Evolutionary conservation across 108 stramenopile species (phyloP).

Genomic region (Thalassiosira profunda): DNA sequence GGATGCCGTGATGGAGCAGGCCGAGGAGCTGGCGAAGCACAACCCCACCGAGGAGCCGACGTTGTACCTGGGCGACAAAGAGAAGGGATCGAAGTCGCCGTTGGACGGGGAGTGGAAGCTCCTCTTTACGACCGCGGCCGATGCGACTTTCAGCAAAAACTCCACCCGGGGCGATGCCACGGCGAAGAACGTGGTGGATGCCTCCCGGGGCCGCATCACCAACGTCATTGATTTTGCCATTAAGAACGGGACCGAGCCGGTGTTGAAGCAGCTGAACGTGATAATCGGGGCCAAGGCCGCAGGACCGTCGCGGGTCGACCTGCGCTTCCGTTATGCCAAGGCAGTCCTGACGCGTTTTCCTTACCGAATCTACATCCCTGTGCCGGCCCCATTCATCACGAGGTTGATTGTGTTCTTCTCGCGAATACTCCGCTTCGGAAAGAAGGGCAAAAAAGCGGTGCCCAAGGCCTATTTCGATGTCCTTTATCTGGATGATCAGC

Average conservation of each 20-base stretch:
- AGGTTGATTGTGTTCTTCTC: slow-evolving; percentile 37
- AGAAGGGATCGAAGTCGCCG: slow-evolving; percentile 11
- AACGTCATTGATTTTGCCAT: slow-evolving; percentile 37
- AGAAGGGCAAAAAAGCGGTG: slow-evolving; percentile 10
- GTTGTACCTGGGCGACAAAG: slow-evolving; percentile 18
- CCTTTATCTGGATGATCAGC: slow-evolving; percentile 31
- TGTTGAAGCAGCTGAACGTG: slow-evolving; percentile 16
- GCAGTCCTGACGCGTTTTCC: slow-evolving; percentile 44
- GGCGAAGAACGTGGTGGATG: slow-evolving; percentile 45
- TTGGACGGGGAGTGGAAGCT: slow-evolving; percentile 65
- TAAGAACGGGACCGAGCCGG: not conserved
- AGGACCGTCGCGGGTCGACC: slow-evolving; percentile 31
- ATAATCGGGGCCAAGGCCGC: slow-evolving; percentile 22
- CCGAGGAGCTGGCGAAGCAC: slow-evolving; percentile 5
- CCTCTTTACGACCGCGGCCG: slow-evolving; percentile 69
- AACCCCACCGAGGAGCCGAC: slow-evolving; percentile 19
- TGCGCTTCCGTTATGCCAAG: slow-evolving; percentile 63
- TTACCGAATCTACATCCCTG: slow-evolving; percentile 27
- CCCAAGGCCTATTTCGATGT: slow-evolving; percentile 45
- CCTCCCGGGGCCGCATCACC: slow-evolving; percentile 11
- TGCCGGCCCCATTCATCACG: slow-evolving; percentile 40
- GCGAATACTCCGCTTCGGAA: slow-evolving; percentile 26
- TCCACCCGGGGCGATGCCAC: slow-evolving; percentile 49
- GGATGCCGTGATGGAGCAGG: slow-evolving; percentile 38
- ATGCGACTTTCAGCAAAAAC: slow-evolving; percentile 44